phyloP scores from a whole-genome alignment of 2,329 filamentous ascomycete genomes.

The Colletotrichum lentis region DNA sequence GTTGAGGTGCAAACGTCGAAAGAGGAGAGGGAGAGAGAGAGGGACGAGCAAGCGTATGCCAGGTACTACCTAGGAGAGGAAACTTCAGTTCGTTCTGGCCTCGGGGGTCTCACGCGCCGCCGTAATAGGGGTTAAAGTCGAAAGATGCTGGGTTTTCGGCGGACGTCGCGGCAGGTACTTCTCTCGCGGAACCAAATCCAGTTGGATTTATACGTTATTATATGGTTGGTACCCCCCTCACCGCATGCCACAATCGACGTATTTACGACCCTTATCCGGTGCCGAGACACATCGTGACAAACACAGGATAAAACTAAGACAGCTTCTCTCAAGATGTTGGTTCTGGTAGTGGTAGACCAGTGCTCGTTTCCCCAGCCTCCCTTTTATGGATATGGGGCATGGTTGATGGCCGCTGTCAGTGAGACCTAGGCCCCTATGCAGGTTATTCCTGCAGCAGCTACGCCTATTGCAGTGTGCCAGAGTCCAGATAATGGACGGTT shows the following conservation, averaged over 20 bases:
- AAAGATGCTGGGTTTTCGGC: slow-evolving; percentile 3
- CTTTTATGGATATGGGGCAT: slow-evolving; percentile 15
- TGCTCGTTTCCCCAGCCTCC: slow-evolving; percentile 25
- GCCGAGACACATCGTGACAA: background rate
- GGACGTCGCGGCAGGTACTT: background rate
- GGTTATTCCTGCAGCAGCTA: slow-evolving; percentile 27
- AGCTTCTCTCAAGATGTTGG: background rate
- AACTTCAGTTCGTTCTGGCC: slow-evolving; percentile 12
- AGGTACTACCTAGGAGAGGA: background rate
- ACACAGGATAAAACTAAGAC: background rate
- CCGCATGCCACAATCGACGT: background rate
- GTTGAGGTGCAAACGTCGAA: slow-evolving; percentile 12
- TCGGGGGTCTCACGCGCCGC: background rate
- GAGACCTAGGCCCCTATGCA: slow-evolving; percentile 22
- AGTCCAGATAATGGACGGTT: slow-evolving; percentile 24
- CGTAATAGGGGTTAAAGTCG: background rate
- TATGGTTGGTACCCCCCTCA: background rate
- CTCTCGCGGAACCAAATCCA: background rate
- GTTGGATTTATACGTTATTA: background rate
- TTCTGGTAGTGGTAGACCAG: slow-evolving; percentile 1
- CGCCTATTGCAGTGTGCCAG: slow-evolving; percentile 14
- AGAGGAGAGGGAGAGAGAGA: slow-evolving; percentile 6
- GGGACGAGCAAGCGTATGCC: slow-evolving; percentile 11
- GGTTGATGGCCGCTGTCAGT: slow-evolving; percentile 20
- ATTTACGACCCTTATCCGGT: too few species aligned